These are phyloP conservation scores for Phyllosticta citribraziliensis DNA, from an alignment of 2,329 filamentous ascomycete genomes.

Conservation along the genomic window DNA sequence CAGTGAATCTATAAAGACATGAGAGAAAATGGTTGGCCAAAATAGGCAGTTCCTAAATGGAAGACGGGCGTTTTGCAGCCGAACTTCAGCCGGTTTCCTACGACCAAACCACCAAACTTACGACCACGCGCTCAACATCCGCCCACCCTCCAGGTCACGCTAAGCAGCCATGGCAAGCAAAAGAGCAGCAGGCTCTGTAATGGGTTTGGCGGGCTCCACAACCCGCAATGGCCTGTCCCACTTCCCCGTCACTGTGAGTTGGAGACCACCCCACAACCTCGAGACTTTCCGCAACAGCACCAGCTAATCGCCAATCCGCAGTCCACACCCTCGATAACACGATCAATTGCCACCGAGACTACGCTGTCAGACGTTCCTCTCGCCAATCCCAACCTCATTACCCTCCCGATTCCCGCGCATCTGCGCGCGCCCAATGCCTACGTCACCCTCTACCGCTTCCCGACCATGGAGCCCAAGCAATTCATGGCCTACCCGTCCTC, in stretches of 20 bases:
- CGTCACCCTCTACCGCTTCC: conserved; percentile 83
- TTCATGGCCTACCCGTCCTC: conserved; percentile 70
- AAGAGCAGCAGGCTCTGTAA: conserved; percentile 6
- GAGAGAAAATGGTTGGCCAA: neutral
- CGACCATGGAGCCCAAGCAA: conserved; percentile 70
- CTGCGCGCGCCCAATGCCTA: conserved; percentile 54
- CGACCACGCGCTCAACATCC: neutral
- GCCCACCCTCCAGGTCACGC: neutral
- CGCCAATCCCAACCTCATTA: conserved; percentile 23
- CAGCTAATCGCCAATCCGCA: neutral
- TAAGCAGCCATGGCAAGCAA: conserved; percentile 5
- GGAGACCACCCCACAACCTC: neutral
- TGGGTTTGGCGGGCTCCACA: neutral
- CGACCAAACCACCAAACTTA: neutral
- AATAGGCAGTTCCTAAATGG: neutral
- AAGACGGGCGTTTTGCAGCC: neutral
- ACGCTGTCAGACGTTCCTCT: conserved; percentile 25
- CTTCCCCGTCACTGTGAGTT: conserved; percentile 3
- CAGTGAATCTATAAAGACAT: neutral
- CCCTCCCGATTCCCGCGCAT: conserved; percentile 21
- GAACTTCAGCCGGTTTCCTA: neutral
- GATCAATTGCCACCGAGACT: conserved; percentile 18
- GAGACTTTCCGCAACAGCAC: conserved; percentile 1
- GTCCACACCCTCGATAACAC: conserved; percentile 12
- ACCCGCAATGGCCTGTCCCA: neutral